These are phyloP conservation scores for Amanita rubescens DNA, from an alignment of 768 basidiomycete species.

Conservation along the genomic window DNA sequence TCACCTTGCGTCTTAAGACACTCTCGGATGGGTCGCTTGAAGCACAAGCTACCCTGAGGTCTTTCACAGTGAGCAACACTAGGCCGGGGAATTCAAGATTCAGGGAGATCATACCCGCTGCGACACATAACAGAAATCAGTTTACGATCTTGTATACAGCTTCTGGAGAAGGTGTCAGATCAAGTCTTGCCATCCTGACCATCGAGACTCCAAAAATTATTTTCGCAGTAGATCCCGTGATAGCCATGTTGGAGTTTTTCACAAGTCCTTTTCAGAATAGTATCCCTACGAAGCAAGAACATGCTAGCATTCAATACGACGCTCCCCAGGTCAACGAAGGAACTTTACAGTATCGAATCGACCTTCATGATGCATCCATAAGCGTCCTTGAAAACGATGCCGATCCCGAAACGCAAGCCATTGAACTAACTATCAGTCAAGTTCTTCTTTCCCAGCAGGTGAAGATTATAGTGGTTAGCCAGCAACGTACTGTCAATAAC, in stretches of 20 bases:
- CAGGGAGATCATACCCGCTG: constrained; percentile 92
- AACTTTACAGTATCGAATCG: constrained; percentile 62
- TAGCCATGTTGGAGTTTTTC: constrained; percentile 84
- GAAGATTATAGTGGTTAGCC: background rate
- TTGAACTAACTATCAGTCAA: constrained; percentile 77
- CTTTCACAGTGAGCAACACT: constrained; percentile 88
- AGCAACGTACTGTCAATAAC: constrained; percentile 2
- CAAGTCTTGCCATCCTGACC: constrained; percentile 74
- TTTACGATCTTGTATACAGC: constrained; percentile 89
- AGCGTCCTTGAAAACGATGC: constrained; percentile 82
- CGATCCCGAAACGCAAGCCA: constrained; percentile 74
- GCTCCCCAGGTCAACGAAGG: background rate
- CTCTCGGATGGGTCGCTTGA: constrained; percentile 80
- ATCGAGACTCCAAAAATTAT: constrained; percentile 91
- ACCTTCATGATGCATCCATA: constrained; percentile 86
- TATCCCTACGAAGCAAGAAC: background rate
- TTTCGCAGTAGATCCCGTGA: constrained; percentile 86
- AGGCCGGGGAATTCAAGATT: constrained; percentile 76
- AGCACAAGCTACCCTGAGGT: constrained; percentile 81
- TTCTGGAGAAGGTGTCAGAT: constrained; percentile 47
- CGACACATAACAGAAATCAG: constrained; percentile 81
- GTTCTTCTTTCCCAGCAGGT: constrained; percentile 91
- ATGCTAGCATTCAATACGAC: background rate
- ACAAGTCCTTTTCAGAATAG: constrained; percentile 38
- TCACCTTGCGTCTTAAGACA: constrained; percentile 70